phyloP scores from a whole-genome alignment of 2,329 filamentous ascomycete genomes.

The Fusarium lateritium region DNA sequence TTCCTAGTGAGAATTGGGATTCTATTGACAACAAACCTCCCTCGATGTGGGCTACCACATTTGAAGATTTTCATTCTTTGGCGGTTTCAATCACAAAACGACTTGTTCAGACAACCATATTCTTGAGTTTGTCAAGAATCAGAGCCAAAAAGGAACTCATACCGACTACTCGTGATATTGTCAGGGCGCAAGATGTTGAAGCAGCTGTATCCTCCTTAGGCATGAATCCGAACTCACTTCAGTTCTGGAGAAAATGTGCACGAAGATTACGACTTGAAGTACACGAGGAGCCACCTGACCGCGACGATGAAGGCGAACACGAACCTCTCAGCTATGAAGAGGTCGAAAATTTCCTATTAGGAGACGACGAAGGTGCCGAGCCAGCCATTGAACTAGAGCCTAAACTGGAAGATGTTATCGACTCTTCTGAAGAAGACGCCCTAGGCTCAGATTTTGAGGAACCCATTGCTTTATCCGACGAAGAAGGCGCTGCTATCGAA shows the following conservation, averaged over 20 bases:
- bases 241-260: constrained; percentile 65
- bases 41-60: constrained; percentile 79
- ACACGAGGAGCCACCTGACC: constrained; percentile 54
- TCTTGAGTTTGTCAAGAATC: constrained; percentile 78
- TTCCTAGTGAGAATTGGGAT: constrained; percentile 77
- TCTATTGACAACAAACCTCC: constrained; percentile 73
- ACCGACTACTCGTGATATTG: constrained; percentile 51
- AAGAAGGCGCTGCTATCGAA: constrained; percentile 52
- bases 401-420: neutral
- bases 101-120: constrained; percentile 78
- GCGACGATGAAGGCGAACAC: constrained; percentile 43
- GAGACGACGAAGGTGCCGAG: constrained; percentile 23
- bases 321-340: constrained; percentile 39
- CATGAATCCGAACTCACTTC: constrained; percentile 54
- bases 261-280: constrained; percentile 66
- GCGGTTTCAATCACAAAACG: constrained; percentile 77
- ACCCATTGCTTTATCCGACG: constrained; percentile 25
- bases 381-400: neutral
- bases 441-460: constrained; percentile 39
- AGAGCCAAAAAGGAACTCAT: constrained; percentile 62
- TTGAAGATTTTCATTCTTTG: constrained; percentile 82
- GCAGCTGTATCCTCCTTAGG: constrained; percentile 66
- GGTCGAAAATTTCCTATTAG: constrained; percentile 31
- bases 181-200: constrained; percentile 63
- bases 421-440: constrained; percentile 24